phyloP scores from a whole-genome alignment of 371 early-diverging fungal species.

The Blakeslea trispora region DNA sequence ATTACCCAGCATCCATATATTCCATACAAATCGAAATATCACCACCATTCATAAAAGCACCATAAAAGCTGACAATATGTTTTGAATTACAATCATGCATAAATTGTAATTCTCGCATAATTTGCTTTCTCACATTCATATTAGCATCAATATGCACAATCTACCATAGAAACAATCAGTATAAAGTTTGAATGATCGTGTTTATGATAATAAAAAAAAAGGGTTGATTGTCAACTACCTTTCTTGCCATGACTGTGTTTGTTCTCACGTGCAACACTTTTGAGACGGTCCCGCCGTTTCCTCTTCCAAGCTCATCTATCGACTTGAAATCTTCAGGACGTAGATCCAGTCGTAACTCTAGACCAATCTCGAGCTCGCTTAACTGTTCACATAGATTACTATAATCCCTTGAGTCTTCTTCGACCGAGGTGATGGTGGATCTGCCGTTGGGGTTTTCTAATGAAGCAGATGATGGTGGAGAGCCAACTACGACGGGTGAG shows the following conservation, averaged over 20 bases:
- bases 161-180: constrained; percentile 38
- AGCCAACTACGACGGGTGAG: constrained; percentile 44
- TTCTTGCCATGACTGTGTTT: constrained; percentile 82
- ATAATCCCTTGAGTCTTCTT: constrained; percentile 30
- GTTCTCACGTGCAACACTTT: constrained; percentile 79
- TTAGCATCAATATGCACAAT: constrained; percentile 80
- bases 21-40: constrained; percentile 93
- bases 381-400: constrained; percentile 46
- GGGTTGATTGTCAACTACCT: constrained; percentile 48
- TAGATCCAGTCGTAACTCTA: constrained; percentile 77
- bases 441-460: not conserved
- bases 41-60: constrained; percentile 80
- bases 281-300: constrained; percentile 86
- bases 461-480: constrained; percentile 18
- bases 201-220: not conserved
- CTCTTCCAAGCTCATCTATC: constrained; percentile 82
- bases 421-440: constrained; percentile 8
- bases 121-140: constrained; percentile 74
- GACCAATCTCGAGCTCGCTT: constrained; percentile 69
- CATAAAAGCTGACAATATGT: constrained; percentile 89
- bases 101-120: constrained; percentile 85
- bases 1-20: constrained; percentile 83
- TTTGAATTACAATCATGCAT: constrained; percentile 83
- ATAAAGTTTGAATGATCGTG: too few species aligned
- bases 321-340: constrained; percentile 81